phyloP scores from a whole-genome alignment of 2,329 filamentous ascomycete genomes.

The Colletotrichum agaves region DNA sequence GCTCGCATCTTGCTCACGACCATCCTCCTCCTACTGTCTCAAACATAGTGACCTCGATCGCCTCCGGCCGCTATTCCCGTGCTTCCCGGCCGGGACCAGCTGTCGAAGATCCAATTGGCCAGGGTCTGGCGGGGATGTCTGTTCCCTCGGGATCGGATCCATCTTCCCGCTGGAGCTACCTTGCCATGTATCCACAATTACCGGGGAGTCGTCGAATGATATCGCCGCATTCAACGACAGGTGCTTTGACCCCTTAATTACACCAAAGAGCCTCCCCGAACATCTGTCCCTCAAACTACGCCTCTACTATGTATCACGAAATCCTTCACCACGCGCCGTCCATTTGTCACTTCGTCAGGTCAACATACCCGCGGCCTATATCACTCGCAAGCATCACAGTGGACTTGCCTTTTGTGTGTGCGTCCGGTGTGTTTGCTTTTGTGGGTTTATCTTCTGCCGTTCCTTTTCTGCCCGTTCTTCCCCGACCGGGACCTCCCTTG shows the following conservation, averaged over 20 bases:
- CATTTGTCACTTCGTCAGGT: background rate
- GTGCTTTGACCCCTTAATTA: slow-evolving; percentile 4
- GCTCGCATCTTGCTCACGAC: background rate
- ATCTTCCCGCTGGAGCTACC: slow-evolving; percentile 20
- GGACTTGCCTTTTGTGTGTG: background rate
- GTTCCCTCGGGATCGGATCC: slow-evolving; percentile 21
- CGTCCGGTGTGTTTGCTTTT: background rate
- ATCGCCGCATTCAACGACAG: slow-evolving; percentile 20
- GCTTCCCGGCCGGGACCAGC: background rate
- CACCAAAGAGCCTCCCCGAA: slow-evolving; percentile 16
- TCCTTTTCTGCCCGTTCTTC: background rate
- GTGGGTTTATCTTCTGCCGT: slow-evolving; percentile 1
- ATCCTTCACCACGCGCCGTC: background rate
- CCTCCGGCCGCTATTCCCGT: too few species aligned
- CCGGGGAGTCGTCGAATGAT: slow-evolving; percentile 16
- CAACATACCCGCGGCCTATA: background rate
- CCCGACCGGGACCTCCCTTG: slow-evolving; percentile 1
- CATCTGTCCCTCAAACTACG: slow-evolving; percentile 8
- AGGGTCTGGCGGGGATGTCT: background rate
- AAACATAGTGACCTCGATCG: too few species aligned
- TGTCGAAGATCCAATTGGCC: slow-evolving; percentile 16
- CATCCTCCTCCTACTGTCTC: background rate
- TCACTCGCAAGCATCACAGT: slow-evolving; percentile 4
- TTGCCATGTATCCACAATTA: background rate
- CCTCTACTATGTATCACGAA: slow-evolving; percentile 19